These are phyloP conservation scores for Parascedosporium putredinis DNA, from an alignment of 2,329 filamentous ascomycete species.

Conservation along the genomic window DNA sequence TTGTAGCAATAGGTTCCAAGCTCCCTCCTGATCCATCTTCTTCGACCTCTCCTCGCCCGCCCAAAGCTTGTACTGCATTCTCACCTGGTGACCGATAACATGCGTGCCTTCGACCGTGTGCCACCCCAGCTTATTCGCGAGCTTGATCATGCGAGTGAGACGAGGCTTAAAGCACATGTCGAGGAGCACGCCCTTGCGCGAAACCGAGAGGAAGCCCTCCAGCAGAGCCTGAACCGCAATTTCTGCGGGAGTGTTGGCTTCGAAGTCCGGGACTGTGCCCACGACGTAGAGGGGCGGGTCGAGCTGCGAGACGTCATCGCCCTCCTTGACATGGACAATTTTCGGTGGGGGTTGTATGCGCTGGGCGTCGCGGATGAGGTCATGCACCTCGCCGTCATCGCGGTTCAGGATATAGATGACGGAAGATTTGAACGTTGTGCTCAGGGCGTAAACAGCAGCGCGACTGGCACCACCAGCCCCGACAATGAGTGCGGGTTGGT, in stretches of 20 bases:
- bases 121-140: slow-evolving; percentile 23
- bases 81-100: slow-evolving; percentile 30
- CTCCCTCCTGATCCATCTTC: slow-evolving; percentile 17
- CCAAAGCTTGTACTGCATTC: slow-evolving; percentile 28
- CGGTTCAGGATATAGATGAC: slow-evolving; percentile 27
- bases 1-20: slow-evolving; percentile 3
- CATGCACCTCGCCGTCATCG: slow-evolving; percentile 19
- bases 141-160: slow-evolving; percentile 24
- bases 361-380: slow-evolving; percentile 17
- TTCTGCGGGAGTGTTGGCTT: slow-evolving; percentile 20
- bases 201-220: slow-evolving; percentile 17
- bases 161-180: slow-evolving; percentile 33
- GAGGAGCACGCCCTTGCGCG: slow-evolving; percentile 22
- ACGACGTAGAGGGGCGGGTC: slow-evolving; percentile 24
- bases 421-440: slow-evolving; percentile 16
- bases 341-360: slow-evolving; percentile 12
- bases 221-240: slow-evolving; percentile 17
- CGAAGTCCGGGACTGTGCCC: slow-evolving; percentile 26
- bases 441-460: slow-evolving; percentile 26
- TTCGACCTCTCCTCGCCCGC: slow-evolving; percentile 18
- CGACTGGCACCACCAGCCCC: slow-evolving; percentile 31
- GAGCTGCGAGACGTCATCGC: slow-evolving; percentile 17
- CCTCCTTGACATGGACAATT: slow-evolving; percentile 20
- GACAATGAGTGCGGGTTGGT: slow-evolving; percentile 23
- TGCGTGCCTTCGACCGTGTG: slow-evolving; percentile 26